Evolutionary conservation across 2,329 filamentous ascomycete species (phyloP), one percentile per base, ranked within the genome.

Genomic region (Fusarium torreyae): DNA sequence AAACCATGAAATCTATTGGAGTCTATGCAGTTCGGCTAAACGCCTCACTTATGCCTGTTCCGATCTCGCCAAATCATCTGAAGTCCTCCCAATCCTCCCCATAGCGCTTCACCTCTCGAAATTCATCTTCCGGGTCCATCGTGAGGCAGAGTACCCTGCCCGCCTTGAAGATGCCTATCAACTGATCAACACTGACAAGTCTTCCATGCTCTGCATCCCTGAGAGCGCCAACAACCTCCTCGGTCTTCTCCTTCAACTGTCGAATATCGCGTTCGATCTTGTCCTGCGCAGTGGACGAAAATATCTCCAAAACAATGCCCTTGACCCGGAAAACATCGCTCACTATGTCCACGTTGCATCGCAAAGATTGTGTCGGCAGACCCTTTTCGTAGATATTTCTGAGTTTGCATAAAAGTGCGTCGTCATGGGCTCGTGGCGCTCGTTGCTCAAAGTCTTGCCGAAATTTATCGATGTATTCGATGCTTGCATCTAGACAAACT

Each of bases 281-380:
- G 5, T 40, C 18, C 18, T 60, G 50, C 10, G 60, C 50, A 24
- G 13, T 15, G 18, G 60, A 38, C 3, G 18, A 44, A 11, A 64
- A 26, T 17, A 51, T 52, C 22, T 40, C 51, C 13, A 68, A 38
- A 14, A 53, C 57, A 13, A 17, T 14, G 4, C 55, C 59, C 9
- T 46, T 40, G 5, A 50, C 55, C 36, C 51, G 51, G 33, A 68
- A 6, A 22, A 70, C 55, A 28, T 45, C 36, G 39, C 61, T 42
- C 10, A 70, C 22, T 6, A 40, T 34, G 39, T 40, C 48, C 15
- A 62, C 28, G 15, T 62, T 66, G 15, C 8, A 18, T 15, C n/a
- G 48, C 14, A 70, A 39, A 18, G 54, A 60, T 15, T 42, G n/a
- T 11, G 54, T 48, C 17, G 22, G 7, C 11, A 7, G 22, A 17